Conservation (phyloP, 257 asterid genomes). For the Henckelia pumila region DNA sequence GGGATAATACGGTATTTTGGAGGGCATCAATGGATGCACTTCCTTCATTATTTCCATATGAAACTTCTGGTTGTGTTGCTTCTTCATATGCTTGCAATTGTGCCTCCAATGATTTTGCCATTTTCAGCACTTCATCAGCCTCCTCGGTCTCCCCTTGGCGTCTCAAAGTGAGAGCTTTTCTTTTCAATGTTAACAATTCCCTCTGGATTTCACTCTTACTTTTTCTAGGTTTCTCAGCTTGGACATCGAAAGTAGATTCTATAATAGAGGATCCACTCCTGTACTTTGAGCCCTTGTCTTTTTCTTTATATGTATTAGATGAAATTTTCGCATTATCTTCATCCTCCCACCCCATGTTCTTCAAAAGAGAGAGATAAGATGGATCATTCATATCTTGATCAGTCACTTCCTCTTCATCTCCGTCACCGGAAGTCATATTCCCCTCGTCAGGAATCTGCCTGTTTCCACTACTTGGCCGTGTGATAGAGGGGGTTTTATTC, state of each 20-base stretch:
- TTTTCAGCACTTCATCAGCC: constrained; percentile 78
- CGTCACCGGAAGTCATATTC: constrained; percentile 38
- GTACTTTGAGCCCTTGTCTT: constrained; percentile 20
- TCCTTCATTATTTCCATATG: constrained; percentile 30
- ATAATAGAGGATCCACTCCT: constrained; percentile 24
- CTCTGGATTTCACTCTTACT: constrained; percentile 80
- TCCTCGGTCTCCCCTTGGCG: constrained; percentile 74
- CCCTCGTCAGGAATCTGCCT: constrained; percentile 26
- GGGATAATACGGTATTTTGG: constrained; percentile 25
- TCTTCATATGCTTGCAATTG: constrained; percentile 64
- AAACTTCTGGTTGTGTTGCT: constrained; percentile 32
- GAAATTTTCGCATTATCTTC: constrained; percentile 31
- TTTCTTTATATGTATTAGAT: constrained; percentile 24
- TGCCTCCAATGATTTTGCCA: constrained; percentile 53
- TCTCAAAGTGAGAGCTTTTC: constrained; percentile 79
- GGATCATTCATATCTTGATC: constrained; percentile 93
- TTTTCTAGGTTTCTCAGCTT: constrained; percentile 37
- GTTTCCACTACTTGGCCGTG: constrained; percentile 31
- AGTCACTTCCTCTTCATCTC: constrained; percentile 58
- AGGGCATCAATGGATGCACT: constrained; percentile 18
- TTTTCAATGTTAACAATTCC: constrained; percentile 68
- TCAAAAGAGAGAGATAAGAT: constrained; percentile 68
- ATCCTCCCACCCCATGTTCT: constrained; percentile 88
- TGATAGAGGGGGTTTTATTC: constrained; percentile 45
- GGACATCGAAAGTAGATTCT: constrained; percentile 27